Percentiles rank a stretch among this genome's conserved stretches.
phyloP scores from a whole-genome alignment of 805 yeast genomes.

The Wickerhamiella kurtzmanii region DNA sequence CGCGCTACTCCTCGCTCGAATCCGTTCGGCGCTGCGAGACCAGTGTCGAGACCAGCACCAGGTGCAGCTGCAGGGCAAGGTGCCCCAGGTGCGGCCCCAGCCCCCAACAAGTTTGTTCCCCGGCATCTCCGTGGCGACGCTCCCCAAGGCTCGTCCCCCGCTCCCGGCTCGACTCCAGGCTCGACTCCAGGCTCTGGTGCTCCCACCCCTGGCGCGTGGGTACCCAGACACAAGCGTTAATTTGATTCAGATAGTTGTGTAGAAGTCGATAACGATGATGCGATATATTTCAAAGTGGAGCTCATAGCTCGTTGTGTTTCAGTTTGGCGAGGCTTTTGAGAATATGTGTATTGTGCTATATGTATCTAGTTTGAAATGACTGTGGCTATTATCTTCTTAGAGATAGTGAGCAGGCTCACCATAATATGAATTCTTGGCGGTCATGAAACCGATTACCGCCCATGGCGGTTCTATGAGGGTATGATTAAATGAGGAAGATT shows the following conservation, averaged over 20 bases:
- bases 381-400: no score
- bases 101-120: not conserved
- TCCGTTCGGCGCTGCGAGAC: conserved; percentile 13
- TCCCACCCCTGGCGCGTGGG: not conserved
- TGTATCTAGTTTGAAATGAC: no score
- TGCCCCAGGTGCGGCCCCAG: not conserved
- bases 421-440: no score
- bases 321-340: no score
- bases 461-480: no score
- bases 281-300: no score
- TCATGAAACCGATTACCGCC: no score
- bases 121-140: conserved; percentile 1
- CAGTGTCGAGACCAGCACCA: conserved; percentile 3
- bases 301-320: no score
- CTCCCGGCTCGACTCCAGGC: conserved; percentile 1
- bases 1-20: not conserved
- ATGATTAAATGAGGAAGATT: not conserved
- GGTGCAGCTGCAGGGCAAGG: not conserved
- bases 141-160: conserved; percentile 1
- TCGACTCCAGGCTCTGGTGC: conserved; percentile 2
- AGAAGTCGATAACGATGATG: no score
- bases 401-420: no score
- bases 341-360: no score
- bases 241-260: no score
- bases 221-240: not conserved